Conservation (phyloP, 768 basidiomycete genomes). For the Leccinum obscurum region DNA sequence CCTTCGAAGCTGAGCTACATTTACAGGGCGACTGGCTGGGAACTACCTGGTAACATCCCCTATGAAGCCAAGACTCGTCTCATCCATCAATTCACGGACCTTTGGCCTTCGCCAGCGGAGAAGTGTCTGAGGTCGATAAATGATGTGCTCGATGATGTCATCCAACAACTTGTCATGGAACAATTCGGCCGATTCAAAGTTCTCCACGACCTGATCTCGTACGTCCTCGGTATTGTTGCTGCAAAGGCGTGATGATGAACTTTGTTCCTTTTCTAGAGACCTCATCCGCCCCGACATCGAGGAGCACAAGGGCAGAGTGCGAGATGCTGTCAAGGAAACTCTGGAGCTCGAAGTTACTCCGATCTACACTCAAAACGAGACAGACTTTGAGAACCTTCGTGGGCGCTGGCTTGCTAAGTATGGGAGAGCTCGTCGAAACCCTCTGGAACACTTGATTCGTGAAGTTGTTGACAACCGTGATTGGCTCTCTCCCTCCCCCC, state of each 20-base stretch:
- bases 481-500: too few relatives aligned
- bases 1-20: constrained; percentile 1
- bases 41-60: constrained; percentile 42
- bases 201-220: constrained; percentile 40
- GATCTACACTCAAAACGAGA: constrained; percentile 42
- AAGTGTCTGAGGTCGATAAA: constrained; percentile 36
- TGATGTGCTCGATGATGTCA: constrained; percentile 31
- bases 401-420: constrained; percentile 30
- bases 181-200: constrained; percentile 43
- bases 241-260: background rate
- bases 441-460: too few relatives aligned
- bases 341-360: constrained; percentile 41
- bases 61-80: constrained; percentile 40
- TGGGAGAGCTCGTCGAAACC: constrained; percentile 12
- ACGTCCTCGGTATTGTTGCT: constrained; percentile 9
- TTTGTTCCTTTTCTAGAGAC: constrained; percentile 21
- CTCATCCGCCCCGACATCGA: constrained; percentile 32
- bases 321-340: constrained; percentile 31
- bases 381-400: constrained; percentile 15
- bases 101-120: constrained; percentile 39
- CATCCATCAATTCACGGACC: constrained; percentile 33
- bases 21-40: constrained; percentile 42
- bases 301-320: constrained; percentile 25
- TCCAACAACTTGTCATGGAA: constrained; percentile 28
- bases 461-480: too few relatives aligned